Base-by-base conservation (phyloP, 73 alveolate species). In the Uronychia setigera region DNA sequence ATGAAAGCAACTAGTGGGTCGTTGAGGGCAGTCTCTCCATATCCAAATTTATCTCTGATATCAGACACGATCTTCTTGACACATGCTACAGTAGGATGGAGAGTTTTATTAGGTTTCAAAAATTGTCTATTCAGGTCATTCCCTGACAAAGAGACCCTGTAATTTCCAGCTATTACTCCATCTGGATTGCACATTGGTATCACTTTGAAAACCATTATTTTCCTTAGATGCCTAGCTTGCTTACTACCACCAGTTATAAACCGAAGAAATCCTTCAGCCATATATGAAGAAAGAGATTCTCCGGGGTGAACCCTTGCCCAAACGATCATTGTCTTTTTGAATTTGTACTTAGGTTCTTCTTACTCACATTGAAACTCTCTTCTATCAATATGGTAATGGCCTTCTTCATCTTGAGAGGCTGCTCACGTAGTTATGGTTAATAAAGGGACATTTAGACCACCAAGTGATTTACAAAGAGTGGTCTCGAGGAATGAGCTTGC, bases 121-220 rank as follows among this genome's bases (percentile, higher is more conserved):
- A 88, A 92, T 30, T 81, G 79, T 82, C 99, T 87, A 76, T 96
- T 96, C 85, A 96, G 83, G 84, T 96, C 96, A 81, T 89, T 90
- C 0, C 99, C 99, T 59, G 91, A 67, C n/a, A 82, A 83, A 11
- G 94, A 88, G 29, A 93, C 76, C 59, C 99, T 86, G 60, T 92
- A 93, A 84, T 96, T 87, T 29, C 99, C 99, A 34, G 89, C 90
- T 33, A 94, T 89, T 26, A 96, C 99, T 31, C 99, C 99, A 93
- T 96, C 99, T 9, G 97, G 98, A 87, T 96, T 96, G 67, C 93
- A 91, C 94, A 96, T 94, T 29, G 99, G 99, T 31, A 96, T 82
- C 30, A 96, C 87, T 81, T 93, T 93, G 88, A 96, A 96, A n/a
- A 96, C 86, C 34, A 93, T 89, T 59, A 88, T 60, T 32, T 94